phyloP scores from a whole-genome alignment of 805 yeast genomes.

The Jamesozyma lodderae region DNA sequence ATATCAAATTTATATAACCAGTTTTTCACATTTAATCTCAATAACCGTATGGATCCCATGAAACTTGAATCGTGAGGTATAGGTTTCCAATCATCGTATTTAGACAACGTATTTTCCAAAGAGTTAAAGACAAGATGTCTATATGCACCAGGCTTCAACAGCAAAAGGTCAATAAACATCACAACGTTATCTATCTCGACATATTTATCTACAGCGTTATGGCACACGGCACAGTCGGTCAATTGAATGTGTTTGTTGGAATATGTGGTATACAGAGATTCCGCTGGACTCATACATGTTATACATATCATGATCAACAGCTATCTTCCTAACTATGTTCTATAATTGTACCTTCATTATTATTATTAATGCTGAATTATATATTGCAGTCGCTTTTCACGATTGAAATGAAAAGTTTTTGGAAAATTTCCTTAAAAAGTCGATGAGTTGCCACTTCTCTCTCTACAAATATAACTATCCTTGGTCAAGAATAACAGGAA shows the following conservation, averaged over 20 bases:
- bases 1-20: conserved; percentile 21
- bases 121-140: conserved; percentile 79
- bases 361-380: no score
- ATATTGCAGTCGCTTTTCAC: no score
- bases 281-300: conserved; percentile 66
- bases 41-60: conserved; percentile 2
- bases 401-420: background rate
- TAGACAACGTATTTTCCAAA: conserved; percentile 24
- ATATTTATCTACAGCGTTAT: conserved; percentile 75
- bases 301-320: conserved; percentile 65
- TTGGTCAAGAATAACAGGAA: no score
- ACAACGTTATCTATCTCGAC: conserved; percentile 83
- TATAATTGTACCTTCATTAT: background rate
- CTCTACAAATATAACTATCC: no score
- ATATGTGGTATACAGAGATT: conserved; percentile 59
- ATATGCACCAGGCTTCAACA: conserved; percentile 80
- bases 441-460: no score
- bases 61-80: background rate
- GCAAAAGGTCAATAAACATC: conserved; percentile 70
- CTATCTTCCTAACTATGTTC: background rate
- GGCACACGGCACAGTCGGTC: conserved; percentile 67
- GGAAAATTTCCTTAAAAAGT: background rate
- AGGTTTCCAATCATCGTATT: conserved; percentile 9
- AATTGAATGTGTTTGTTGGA: conserved; percentile 71
- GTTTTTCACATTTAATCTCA: conserved; percentile 6